Base-by-base conservation (phyloP, 331 rosid genomes). In the Pyracantha coccinea region DNA sequence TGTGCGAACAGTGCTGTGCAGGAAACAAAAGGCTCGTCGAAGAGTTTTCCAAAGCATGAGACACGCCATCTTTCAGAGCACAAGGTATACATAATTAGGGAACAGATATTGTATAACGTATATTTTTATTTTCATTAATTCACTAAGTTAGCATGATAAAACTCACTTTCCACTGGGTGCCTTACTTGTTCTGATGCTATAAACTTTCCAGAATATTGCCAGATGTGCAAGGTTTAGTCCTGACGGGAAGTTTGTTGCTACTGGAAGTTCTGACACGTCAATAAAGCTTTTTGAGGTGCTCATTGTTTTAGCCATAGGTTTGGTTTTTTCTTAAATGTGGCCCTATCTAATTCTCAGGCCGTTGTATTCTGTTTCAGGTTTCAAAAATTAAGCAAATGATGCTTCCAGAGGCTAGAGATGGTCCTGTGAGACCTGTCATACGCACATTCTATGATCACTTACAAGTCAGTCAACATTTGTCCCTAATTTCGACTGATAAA, bases 191-290 rank as follows among this genome's bases (percentile, higher is more conserved):
- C 88, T 92, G 83, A 86, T 82, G 68, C 74, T 72, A 84, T 86
- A 69, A 87, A 77, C 71, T 88, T 73, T 89, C 84, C 87, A 93
- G 96, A 93, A 91, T 88, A 82, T 91, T 79, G 98, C 89, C 84
- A 91, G 98, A 87, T 93, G 97, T 88, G 96, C 97, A 61, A 85
- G 88, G 79, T 93, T 91, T 86, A 89, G 97, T 82, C 89, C 89
- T 61, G 97, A 93, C 67, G 97, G 98, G 82, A 87, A 83, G 78
- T 89, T 87, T 88, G 88, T 91, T 69, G 96, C 97, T 70, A 87
- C 97, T 3, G 98, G 98, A 82, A 93, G 98, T 85, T 88, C 98
- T n/a, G 97, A 89, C 73, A 82, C 92, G 15, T 93, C 98, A 50
- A 91, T 93, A 83, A 93, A 93, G 87, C 88, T 91, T 45, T 93